Percentiles rank a stretch among this genome's conserved stretches.
Conservation (phyloP, 1,139 yeast genomes). For the Suhomyces taliae region DNA sequence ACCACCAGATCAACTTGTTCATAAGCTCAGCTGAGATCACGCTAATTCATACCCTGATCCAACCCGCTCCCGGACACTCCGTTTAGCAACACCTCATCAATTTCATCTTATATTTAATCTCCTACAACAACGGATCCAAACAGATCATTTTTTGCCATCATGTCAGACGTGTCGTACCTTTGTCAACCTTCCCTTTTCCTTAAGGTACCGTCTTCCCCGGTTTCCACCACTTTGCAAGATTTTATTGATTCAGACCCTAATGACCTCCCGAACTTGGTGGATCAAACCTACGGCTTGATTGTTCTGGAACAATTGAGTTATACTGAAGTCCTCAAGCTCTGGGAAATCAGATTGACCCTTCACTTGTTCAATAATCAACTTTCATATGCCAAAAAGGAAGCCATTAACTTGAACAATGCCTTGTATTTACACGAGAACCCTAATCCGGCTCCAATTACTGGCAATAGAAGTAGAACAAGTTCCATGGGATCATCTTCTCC, state of each 20-base stretch:
- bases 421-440: slow-evolving; percentile 35
- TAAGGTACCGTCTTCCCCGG: slow-evolving; percentile 13
- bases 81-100: no score
- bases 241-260: background rate
- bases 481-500: background rate
- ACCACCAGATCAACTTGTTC: no score
- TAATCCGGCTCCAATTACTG: slow-evolving; percentile 6
- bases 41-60: no score
- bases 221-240: background rate
- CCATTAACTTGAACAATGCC: slow-evolving; percentile 37
- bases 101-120: no score
- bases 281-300: slow-evolving; percentile 19
- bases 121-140: no score
- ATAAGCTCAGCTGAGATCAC: no score
- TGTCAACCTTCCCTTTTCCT: slow-evolving; percentile 19
- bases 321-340: slow-evolving; percentile 23
- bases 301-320: slow-evolving; percentile 9
- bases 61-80: no score
- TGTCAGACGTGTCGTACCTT: slow-evolving; percentile 7
- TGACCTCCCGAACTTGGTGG: slow-evolving; percentile 13
- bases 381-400: slow-evolving; percentile 37
- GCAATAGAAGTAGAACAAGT: slow-evolving; percentile 2
- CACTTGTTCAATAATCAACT: slow-evolving; percentile 33
- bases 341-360: slow-evolving; percentile 42
- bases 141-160: background rate